Evolutionary conservation across 2,329 filamentous ascomycete species (phyloP), one percentile per base, ranked within the genome.

Genomic region (Tolypocladium ovalisporum): DNA sequence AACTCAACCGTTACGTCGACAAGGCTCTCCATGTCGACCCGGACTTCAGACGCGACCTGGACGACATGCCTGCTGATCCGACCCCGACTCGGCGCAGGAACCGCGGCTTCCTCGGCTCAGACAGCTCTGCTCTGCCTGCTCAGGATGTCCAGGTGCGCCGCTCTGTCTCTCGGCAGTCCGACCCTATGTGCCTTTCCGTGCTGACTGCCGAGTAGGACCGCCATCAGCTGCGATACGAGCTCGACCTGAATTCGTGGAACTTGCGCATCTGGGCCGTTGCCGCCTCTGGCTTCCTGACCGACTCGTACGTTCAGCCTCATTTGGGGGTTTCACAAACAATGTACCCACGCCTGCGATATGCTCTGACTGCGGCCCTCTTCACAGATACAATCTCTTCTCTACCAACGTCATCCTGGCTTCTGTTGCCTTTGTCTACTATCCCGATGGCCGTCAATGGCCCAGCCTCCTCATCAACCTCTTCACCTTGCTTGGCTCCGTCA

Each of bases 201-300:
- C 52, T 60, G 34, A 56, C 29, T 59, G 52, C 35, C 52, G 49
- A 40, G 60, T 61, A 80, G 77, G 78, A 80, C 65, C 77, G 78
- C 54, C 71, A 74, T 57, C 78, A 80, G 62, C 62, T 81, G 39
- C 75, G 78, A 58, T 80, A 79, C 63, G 78, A 80, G 62, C 73
- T 81, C 39, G 78, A 81, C 59, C 68, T 81, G 22, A 81, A 81
- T 63, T 76, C 76, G 1, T 81, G 78, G 78, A 81, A 80, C 63
- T 65, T 80, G 54, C 73, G 78, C 47, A 80, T 80, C 49, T 80
- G 78, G 78, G 77, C 75, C 3, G 78, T 81, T 35, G 77, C 78
- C n/a, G 78, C 78, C 52, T 80, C 78, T 0, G 78, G 78, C 10
- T 81, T 80, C 60, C 68, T 81, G 27, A 80, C 78, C 36, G 78